Evolutionary conservation across 2,329 filamentous ascomycete genomes (phyloP).

Genomic region (Curvularia lunata): DNA sequence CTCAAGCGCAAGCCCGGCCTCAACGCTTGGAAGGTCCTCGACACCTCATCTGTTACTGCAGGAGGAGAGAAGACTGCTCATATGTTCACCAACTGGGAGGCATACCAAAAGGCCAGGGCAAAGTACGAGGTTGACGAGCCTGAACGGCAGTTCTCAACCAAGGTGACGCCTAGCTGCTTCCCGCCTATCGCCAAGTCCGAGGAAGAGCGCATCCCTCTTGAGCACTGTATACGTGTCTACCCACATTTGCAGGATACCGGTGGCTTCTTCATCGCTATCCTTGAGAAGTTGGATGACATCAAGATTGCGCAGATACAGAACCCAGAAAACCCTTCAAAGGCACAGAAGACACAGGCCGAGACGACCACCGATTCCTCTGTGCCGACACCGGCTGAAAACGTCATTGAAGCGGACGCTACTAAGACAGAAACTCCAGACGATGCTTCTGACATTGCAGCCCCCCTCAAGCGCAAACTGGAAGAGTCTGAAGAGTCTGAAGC

Average conservation of each 20-base stretch:
- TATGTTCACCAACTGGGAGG: conserved; percentile 81
- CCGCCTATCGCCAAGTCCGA: conserved; percentile 64
- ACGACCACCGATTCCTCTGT: conserved; percentile 30
- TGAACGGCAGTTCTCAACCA: conserved; percentile 57
- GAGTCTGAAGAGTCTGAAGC: conserved; percentile 39
- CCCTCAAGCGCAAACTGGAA: conserved; percentile 51
- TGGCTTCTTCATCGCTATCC: conserved; percentile 94
- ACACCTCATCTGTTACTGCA: conserved; percentile 36
- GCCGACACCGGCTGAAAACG: conserved; percentile 35
- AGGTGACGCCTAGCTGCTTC: conserved; percentile 83
- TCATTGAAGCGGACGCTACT: conserved; percentile 31
- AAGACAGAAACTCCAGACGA: conserved; percentile 23
- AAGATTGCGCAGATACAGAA: conserved; percentile 41
- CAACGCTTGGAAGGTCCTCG: conserved; percentile 84
- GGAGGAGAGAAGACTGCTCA: conserved; percentile 72
- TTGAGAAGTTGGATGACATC: conserved; percentile 84
- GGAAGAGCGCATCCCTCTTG: conserved; percentile 71
- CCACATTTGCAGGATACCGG: conserved; percentile 95
- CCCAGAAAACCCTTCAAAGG: conserved; percentile 35
- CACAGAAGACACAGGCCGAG: conserved; percentile 27
- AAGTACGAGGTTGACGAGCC: conserved; percentile 65
- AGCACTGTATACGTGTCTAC: conserved; percentile 92
- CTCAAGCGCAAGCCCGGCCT: conserved; percentile 80
- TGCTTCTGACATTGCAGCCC: conserved; percentile 19
- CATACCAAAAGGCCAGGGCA: conserved; percentile 74